phyloP scores from a whole-genome alignment of 257 asterid species.

The Euphrasia confusa region DNA sequence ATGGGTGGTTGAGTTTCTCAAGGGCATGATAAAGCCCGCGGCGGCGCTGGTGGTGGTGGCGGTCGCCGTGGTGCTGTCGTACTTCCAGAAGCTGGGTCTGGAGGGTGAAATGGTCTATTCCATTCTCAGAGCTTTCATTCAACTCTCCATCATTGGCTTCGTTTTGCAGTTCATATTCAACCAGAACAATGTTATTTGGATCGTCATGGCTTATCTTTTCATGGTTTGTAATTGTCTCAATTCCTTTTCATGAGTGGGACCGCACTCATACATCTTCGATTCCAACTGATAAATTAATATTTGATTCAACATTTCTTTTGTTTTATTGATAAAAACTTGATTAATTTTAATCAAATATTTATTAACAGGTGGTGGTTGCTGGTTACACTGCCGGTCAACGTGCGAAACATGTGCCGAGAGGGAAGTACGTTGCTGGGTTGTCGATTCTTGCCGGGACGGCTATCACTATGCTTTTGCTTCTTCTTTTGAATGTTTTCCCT shows the following conservation, averaged over 20 bases:
- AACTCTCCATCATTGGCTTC: conserved; percentile 75
- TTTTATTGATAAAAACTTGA: not conserved
- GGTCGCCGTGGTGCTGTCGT: conserved; percentile 60
- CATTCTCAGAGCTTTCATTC: conserved; percentile 79
- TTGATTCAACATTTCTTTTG: not conserved
- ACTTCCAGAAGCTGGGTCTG: conserved; percentile 61
- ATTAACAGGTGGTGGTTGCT: conserved; percentile 74
- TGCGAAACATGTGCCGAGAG: conserved; percentile 83
- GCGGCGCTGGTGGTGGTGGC: conserved; percentile 80
- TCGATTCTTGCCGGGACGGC: conserved; percentile 74
- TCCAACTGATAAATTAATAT: not conserved
- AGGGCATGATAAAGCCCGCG: conserved; percentile 82
- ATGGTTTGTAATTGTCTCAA: conserved; percentile 42
- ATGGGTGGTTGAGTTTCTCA: conserved; percentile 58
- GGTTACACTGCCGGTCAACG: conserved; percentile 95
- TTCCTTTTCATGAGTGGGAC: too few relatives aligned
- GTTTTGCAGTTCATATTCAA: conserved; percentile 81
- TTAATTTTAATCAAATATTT: too few relatives aligned
- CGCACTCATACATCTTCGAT: too few relatives aligned
- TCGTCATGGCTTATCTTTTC: conserved; percentile 79
- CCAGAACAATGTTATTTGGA: conserved; percentile 60
- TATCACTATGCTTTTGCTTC: conserved; percentile 55
- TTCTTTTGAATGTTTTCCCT: conserved; percentile 65
- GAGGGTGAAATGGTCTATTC: conserved; percentile 76
- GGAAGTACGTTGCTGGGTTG: conserved; percentile 70